phyloP scores from a whole-genome alignment of 2,329 filamentous ascomycete species.

The Cladosporium colombiae region DNA sequence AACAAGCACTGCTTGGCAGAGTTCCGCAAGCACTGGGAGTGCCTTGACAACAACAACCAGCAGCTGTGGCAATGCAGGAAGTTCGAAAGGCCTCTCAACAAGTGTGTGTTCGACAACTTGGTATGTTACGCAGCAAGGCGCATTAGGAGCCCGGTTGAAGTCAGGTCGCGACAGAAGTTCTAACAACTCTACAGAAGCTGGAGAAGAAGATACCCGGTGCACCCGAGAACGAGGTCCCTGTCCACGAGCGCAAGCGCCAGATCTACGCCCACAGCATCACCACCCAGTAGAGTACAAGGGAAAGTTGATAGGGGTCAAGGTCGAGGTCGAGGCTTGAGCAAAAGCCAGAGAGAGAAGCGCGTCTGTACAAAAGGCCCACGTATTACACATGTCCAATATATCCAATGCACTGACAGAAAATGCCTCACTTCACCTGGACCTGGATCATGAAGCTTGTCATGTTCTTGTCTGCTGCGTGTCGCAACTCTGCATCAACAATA shows the following conservation, averaged over 20 bases:
- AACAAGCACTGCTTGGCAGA: conserved; percentile 90
- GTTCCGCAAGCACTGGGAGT: conserved; percentile 93
- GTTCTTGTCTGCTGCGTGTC: no score
- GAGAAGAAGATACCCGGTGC: conserved; percentile 55
- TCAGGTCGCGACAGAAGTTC: neutral
- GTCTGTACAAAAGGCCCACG: conserved; percentile 20
- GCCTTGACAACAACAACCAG: conserved; percentile 96
- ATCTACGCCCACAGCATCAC: conserved; percentile 39
- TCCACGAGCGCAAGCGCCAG: conserved; percentile 52
- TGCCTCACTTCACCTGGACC: neutral
- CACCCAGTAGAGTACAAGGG: conserved; percentile 25
- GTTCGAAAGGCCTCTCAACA: conserved; percentile 85
- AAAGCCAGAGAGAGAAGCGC: conserved; percentile 8
- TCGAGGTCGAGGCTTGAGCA: neutral
- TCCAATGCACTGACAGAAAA: conserved; percentile 9
- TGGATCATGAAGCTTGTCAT: no score
- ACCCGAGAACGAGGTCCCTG: conserved; percentile 50
- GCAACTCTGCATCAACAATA: no score
- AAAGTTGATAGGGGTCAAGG: neutral
- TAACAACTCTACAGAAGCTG: conserved; percentile 42
- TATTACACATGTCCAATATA: conserved; percentile 20
- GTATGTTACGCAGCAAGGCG: conserved; percentile 56
- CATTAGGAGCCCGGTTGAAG: neutral
- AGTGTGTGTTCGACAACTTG: conserved; percentile 93
- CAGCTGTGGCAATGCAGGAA: conserved; percentile 94